phyloP scores from a whole-genome alignment of 768 basidiomycete species.

The Termitomyces bulborhizus region DNA sequence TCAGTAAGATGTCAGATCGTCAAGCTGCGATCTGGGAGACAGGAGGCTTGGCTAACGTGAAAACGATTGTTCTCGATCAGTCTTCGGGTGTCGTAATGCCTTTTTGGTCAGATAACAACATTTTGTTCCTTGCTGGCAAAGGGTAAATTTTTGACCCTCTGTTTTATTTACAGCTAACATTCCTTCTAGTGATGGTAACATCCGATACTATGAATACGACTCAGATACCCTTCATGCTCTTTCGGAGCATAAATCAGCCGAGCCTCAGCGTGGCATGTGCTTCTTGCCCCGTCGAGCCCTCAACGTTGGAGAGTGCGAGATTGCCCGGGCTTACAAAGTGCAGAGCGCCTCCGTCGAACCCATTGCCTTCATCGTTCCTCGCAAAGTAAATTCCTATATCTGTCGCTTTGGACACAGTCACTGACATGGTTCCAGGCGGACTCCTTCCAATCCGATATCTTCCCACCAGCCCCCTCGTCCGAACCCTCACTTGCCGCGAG shows the following conservation, averaged over 20 bases:
- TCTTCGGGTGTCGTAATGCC: constrained; percentile 94
- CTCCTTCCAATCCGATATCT: constrained; percentile 96
- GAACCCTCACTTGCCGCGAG: constrained; percentile 76
- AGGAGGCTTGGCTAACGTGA: constrained; percentile 64
- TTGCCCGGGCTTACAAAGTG: constrained; percentile 91
- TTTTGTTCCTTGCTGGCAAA: constrained; percentile 88
- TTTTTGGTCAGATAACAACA: constrained; percentile 94
- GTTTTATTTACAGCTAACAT: neutral
- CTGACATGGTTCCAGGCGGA: constrained; percentile 54
- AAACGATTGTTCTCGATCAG: constrained; percentile 79
- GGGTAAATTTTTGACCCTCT: constrained; percentile 43
- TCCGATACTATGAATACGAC: constrained; percentile 97
- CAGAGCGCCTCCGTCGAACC: constrained; percentile 72
- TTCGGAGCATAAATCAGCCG: constrained; percentile 81
- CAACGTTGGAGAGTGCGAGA: constrained; percentile 88
- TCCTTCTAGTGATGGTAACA: constrained; percentile 78
- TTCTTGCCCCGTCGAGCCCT: constrained; percentile 92
- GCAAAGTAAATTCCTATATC: constrained; percentile 54
- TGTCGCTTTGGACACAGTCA: neutral
- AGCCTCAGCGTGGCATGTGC: constrained; percentile 95
- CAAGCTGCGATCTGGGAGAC: constrained; percentile 91
- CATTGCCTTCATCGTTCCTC: constrained; percentile 91
- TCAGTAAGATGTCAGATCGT: constrained; percentile 94
- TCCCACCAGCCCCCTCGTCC: constrained; percentile 80
- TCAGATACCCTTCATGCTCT: constrained; percentile 72